Percentiles rank a stretch among this genome's conserved stretches.
Conservation (phyloP, 345 rosid species). For the Eucalyptus pauciflora region DNA sequence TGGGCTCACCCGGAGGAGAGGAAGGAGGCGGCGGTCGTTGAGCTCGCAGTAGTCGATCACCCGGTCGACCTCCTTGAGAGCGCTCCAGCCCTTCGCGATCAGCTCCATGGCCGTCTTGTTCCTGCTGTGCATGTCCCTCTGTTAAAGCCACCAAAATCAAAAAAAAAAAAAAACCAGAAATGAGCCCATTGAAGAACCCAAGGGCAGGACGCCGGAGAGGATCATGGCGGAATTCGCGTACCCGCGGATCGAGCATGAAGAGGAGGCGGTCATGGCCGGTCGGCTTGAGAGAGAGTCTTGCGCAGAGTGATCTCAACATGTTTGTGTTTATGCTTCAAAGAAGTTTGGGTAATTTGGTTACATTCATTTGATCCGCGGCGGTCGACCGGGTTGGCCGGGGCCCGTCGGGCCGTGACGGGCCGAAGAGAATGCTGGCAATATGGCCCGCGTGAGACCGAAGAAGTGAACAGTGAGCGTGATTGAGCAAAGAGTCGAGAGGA, state of each 20-base stretch:
- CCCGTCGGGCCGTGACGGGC: not conserved
- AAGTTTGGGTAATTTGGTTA: not conserved
- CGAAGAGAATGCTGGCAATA: too few species aligned
- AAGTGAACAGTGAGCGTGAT: too few species aligned
- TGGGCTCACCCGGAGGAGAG: slow-evolving; percentile 46
- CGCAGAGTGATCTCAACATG: not conserved
- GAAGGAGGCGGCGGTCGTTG: slow-evolving; percentile 76
- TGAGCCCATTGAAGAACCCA: not conserved
- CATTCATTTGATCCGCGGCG: not conserved
- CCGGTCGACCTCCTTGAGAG: too few species aligned
- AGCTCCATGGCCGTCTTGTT: too few species aligned
- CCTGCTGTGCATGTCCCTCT: too few species aligned
- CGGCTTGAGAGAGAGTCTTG: not conserved
- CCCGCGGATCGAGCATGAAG: slow-evolving; percentile 5
- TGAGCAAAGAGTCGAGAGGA: too few species aligned
- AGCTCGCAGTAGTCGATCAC: too few species aligned
- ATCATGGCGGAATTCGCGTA: not conserved
- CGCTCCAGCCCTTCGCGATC: too few species aligned
- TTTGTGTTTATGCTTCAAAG: not conserved
- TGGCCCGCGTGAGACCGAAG: too few species aligned
- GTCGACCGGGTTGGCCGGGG: not conserved
- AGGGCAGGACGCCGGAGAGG: not conserved
- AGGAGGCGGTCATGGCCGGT: slow-evolving; percentile 5
- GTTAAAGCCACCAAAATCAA: too few species aligned
- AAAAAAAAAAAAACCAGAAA: not conserved